phyloP scores from a whole-genome alignment of 805 yeast species.

The Teunomyces aglyptinius region DNA sequence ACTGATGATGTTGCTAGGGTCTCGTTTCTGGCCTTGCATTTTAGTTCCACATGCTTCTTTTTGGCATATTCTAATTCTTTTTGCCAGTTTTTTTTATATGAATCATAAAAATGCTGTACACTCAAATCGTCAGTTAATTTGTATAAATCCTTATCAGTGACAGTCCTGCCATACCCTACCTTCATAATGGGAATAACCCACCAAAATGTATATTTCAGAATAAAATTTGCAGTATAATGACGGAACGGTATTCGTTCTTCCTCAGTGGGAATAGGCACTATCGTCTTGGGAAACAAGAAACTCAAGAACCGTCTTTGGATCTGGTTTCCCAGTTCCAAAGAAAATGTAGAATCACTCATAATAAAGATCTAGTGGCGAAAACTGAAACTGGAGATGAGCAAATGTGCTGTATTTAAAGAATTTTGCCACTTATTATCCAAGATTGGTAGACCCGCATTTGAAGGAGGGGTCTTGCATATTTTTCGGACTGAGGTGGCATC shows the following conservation, averaged over 20 bases:
- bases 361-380: not conserved
- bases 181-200: constrained; percentile 7
- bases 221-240: constrained; percentile 29
- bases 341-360: not conserved
- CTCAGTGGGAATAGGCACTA: constrained; percentile 50
- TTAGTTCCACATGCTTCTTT: constrained; percentile 8
- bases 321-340: constrained; percentile 4
- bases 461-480: no score
- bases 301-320: constrained; percentile 35
- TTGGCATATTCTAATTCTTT: not conserved
- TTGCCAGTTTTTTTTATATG: not conserved
- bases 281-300: constrained; percentile 32
- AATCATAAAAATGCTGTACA: constrained; percentile 4
- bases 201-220: constrained; percentile 19
- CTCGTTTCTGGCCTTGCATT: constrained; percentile 9
- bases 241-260: constrained; percentile 52
- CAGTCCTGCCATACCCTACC: constrained; percentile 8
- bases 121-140: constrained; percentile 3
- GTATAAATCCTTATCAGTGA: constrained; percentile 6
- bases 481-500: no score
- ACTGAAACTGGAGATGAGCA: not conserved
- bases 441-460: no score
- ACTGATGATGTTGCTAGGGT: not conserved
- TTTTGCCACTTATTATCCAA: not conserved
- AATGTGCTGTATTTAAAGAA: not conserved